These are phyloP conservation scores for Saturnispora serradocipensis DNA, from an alignment of 805 yeast species.

Conservation along the genomic window DNA sequence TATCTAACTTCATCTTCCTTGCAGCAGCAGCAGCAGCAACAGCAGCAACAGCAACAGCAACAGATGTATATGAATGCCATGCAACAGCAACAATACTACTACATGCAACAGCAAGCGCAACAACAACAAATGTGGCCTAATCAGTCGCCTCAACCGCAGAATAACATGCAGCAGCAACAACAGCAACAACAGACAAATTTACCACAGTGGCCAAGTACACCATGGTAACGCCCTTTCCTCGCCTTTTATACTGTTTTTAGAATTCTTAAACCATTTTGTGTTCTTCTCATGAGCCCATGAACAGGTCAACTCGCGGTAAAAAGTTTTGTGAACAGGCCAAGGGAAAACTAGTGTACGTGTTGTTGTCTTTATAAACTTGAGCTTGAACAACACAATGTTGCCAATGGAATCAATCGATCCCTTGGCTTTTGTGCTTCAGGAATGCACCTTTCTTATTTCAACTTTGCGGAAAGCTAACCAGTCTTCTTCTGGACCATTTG, in stretches of 20 bases:
- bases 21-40: constrained; percentile 15
- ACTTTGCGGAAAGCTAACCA: constrained; percentile 84
- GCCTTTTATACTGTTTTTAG: not conserved
- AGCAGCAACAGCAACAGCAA: constrained; percentile 15
- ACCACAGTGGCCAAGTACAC: constrained; percentile 1
- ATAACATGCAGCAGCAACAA: not conserved
- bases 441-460: constrained; percentile 76
- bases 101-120: constrained; percentile 1
- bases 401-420: constrained; percentile 49
- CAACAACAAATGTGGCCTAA: constrained; percentile 1
- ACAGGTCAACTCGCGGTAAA: not conserved
- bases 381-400: not conserved
- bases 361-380: not conserved
- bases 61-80: constrained; percentile 3
- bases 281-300: not conserved
- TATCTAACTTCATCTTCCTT: constrained; percentile 15
- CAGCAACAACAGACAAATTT: not conserved
- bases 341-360: not conserved
- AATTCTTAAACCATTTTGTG: not conserved
- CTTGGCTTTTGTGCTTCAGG: constrained; percentile 75
- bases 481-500: constrained; percentile 58
- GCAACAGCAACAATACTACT: constrained; percentile 8
- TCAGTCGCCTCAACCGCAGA: not conserved
- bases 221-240: not conserved
- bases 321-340: not conserved